Percentiles rank a stretch among this genome's conserved stretches.
Conservation (phyloP, 208 protist genomes). For the Wallacemonas sp. region DNA sequence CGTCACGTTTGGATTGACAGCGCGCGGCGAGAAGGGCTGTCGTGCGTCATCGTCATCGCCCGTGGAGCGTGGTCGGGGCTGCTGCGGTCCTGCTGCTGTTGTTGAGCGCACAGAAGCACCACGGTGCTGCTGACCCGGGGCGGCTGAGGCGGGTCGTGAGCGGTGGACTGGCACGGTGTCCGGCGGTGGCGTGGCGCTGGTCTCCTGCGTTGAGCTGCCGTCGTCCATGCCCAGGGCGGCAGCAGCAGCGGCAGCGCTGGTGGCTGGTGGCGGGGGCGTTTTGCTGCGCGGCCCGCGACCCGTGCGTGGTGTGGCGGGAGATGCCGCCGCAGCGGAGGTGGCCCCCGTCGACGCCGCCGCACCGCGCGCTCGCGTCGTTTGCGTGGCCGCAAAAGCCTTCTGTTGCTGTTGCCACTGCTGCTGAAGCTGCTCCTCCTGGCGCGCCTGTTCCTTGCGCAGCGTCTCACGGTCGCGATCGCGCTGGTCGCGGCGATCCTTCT, state of each 20-base stretch:
- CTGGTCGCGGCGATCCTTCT: constrained; percentile 46
- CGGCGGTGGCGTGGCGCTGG: background rate
- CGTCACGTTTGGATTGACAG: background rate
- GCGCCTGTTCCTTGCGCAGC: constrained; percentile 49
- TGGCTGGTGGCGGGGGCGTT: background rate
- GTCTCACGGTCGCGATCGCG: constrained; percentile 53
- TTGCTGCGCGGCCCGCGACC: constrained; percentile 4
- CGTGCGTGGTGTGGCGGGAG: constrained; percentile 2
- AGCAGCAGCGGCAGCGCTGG: background rate
- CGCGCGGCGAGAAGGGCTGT: constrained; percentile 1
- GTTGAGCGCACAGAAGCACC: background rate
- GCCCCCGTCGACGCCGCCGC: constrained; percentile 20
- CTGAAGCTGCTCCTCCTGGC: constrained; percentile 45
- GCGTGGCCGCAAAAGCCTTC: constrained; percentile 6
- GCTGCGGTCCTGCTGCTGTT: background rate
- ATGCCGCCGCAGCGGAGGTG: background rate
- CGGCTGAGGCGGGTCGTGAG: background rate
- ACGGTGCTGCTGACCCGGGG: constrained; percentile 1
- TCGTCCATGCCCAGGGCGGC: background rate
- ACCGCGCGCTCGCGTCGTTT: constrained; percentile 11
- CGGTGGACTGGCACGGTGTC: background rate
- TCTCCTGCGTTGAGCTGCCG: background rate
- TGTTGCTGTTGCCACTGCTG: constrained; percentile 53
- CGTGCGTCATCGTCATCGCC: background rate
- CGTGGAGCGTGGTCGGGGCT: background rate